Base-by-base conservation (phyloP, 2,329 filamentous ascomycete genomes). In the Erysiphe pulchra region DNA sequence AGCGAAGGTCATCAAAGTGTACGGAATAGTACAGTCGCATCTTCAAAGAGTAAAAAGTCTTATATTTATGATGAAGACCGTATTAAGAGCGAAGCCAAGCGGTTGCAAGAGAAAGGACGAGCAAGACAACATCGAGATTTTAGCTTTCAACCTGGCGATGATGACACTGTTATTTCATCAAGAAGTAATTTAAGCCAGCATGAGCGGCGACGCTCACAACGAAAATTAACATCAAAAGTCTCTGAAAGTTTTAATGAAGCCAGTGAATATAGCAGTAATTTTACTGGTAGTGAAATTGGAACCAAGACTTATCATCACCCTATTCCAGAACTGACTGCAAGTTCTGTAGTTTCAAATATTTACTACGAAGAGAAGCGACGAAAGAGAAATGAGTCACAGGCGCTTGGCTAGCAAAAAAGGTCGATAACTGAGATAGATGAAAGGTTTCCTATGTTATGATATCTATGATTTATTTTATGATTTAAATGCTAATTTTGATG, bases 81-180 rank as follows among this genome's bases (percentile, higher is more conserved):
- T 16, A 62, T 73, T 50, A 66, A 70, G 33, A 63, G 66, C 42
- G 74, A 77, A 59, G 71, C 71, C 0, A 61, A 65, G 17, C 64
- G 65, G 36, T 60, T 72, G n/a, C 65, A 68, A 45, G 69, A 73
- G 46, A 68, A 70, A 52, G 66, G 66, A 44, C 65, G 70, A 10
- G 56, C 61, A 4, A 59, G 54, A 20, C 51, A 53, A 31, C 48
- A 53, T n/a, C 50, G 57, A 18, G 56, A 60, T 44, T 59, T 60
- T 47, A 53, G 50, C 31, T 60, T 59, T 50, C 50, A 53, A 33
- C 46, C 45, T 31, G 56, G 56, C 1, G 56, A 59, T 41, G 57
- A 60, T 36, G 50, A 54, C 28, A 50, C 42, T 20, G 49, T 50
- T 17, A 2, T 40, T 18, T 51, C 50, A 41, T 47, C 36, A 28